phyloP scores from a whole-genome alignment of 805 yeast genomes.

The Isabelozyma gotoi region DNA sequence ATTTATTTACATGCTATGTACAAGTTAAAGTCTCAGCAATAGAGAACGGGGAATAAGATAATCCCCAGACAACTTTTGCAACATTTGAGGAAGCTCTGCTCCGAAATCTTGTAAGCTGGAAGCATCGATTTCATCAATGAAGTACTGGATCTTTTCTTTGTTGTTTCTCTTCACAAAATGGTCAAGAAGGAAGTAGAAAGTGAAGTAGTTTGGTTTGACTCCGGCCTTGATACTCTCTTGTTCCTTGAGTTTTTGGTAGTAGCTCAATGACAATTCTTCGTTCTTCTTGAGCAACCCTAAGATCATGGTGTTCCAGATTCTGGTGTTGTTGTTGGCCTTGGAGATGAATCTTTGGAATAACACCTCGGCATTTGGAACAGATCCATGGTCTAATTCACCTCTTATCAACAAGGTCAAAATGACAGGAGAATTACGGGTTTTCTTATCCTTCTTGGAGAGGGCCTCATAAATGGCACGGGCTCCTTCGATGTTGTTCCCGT shows the following conservation, averaged over 20 bases:
- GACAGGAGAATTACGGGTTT: conserved; percentile 21
- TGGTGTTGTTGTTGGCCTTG: conserved; percentile 32
- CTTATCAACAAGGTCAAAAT: conserved; percentile 48
- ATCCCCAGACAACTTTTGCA: conserved; percentile 15
- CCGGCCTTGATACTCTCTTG: conserved; percentile 14
- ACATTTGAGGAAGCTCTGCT: conserved; percentile 34
- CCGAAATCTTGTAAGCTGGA: conserved; percentile 35
- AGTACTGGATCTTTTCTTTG: conserved; percentile 25
- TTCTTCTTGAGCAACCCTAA: conserved; percentile 24
- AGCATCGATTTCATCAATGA: conserved; percentile 38
- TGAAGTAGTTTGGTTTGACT: conserved; percentile 47
- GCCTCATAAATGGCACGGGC: conserved; percentile 50
- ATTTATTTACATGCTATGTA: background rate
- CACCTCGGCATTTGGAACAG: conserved; percentile 25
- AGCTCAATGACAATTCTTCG: conserved; percentile 41
- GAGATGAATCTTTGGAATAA: conserved; percentile 34
- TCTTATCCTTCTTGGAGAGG: conserved; percentile 31
- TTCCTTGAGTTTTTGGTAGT: conserved; percentile 33
- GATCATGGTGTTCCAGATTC: conserved; percentile 44
- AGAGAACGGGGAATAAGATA: conserved; percentile 1
- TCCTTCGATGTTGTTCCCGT: conserved; percentile 45
- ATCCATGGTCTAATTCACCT: conserved; percentile 46
- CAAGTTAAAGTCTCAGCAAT: background rate
- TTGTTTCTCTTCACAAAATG: conserved; percentile 36
- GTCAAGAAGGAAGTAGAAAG: conserved; percentile 47